Evolutionary conservation across 495 filamentous ascomycete species (phyloP).

Genomic region (Cercophora scortea): DNA sequence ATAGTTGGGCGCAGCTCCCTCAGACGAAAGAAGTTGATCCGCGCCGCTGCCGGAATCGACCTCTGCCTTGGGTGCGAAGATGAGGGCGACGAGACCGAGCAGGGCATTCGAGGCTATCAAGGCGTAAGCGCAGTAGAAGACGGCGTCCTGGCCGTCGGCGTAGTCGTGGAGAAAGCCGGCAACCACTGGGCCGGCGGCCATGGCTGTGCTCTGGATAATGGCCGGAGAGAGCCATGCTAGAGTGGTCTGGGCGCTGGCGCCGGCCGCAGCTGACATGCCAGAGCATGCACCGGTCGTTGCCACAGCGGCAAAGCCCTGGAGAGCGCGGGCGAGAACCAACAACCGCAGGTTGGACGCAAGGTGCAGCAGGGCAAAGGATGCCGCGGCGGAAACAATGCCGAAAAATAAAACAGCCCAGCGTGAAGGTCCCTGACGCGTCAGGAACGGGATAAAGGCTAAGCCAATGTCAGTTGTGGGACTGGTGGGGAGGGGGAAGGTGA

Average conservation of each 20-base stretch:
- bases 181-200: conserved; percentile 10
- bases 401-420: conserved; percentile 8
- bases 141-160: conserved; percentile 2
- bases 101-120: conserved; percentile 7
- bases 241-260: background rate
- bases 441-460: conserved; percentile 16
- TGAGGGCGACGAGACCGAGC: conserved; percentile 7
- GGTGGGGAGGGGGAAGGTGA: background rate
- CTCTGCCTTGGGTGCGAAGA: background rate
- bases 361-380: conserved; percentile 17
- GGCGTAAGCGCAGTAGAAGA: conserved; percentile 19
- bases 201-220: conserved; percentile 16
- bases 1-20: conserved; percentile 5
- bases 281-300: conserved; percentile 13
- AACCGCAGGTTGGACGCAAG: conserved; percentile 5
- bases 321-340: conserved; percentile 14
- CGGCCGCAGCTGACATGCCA: conserved; percentile 2
- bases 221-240: conserved; percentile 12
- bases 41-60: background rate
- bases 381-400: conserved; percentile 12
- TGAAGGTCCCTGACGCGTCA: conserved; percentile 6
- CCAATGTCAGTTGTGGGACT: background rate
- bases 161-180: conserved; percentile 13
- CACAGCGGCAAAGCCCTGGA: conserved; percentile 19
- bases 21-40: background rate